These are phyloP conservation scores for Agrocybe pediades DNA, from an alignment of 768 basidiomycete species.

Conservation along the genomic window DNA sequence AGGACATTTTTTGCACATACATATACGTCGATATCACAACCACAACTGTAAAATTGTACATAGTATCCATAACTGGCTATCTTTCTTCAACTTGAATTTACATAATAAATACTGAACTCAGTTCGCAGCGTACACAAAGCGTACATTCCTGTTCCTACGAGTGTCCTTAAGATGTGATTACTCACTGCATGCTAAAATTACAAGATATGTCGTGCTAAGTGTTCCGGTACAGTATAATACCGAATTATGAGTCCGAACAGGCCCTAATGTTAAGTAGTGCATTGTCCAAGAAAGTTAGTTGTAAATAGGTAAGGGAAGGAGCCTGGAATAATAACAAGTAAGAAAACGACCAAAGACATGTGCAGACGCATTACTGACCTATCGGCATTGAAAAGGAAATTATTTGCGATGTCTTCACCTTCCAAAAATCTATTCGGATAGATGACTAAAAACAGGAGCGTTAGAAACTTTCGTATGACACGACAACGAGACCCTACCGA, in stretches of 20 bases:
- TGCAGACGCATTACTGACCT: slow-evolving; percentile 53
- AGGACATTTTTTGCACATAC: not conserved
- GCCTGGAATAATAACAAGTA: slow-evolving; percentile 33
- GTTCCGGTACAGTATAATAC: too few species aligned
- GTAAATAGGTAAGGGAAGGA: slow-evolving; percentile 78
- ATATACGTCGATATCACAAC: not conserved
- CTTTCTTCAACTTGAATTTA: too few species aligned
- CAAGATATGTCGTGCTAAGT: too few species aligned
- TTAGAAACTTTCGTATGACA: not conserved
- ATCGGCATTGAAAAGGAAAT: slow-evolving; percentile 92
- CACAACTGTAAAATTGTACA: not conserved
- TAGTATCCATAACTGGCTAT: too few species aligned
- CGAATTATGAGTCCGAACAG: too few species aligned
- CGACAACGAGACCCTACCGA: slow-evolving; percentile 57
- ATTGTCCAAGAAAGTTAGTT: slow-evolving; percentile 32
- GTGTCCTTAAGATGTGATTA: too few species aligned
- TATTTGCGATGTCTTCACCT: slow-evolving; percentile 89
- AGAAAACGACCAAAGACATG: not conserved
- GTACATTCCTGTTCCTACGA: too few species aligned
- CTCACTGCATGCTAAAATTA: too few species aligned
- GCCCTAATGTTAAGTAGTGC: too few species aligned
- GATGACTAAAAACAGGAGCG: slow-evolving; percentile 52
- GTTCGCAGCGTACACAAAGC: too few species aligned
- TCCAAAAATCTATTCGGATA: slow-evolving; percentile 89
- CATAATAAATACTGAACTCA: too few species aligned